Base-by-base conservation (phyloP, 208 protist genomes). In the Spironucleus salmonicida region DNA sequence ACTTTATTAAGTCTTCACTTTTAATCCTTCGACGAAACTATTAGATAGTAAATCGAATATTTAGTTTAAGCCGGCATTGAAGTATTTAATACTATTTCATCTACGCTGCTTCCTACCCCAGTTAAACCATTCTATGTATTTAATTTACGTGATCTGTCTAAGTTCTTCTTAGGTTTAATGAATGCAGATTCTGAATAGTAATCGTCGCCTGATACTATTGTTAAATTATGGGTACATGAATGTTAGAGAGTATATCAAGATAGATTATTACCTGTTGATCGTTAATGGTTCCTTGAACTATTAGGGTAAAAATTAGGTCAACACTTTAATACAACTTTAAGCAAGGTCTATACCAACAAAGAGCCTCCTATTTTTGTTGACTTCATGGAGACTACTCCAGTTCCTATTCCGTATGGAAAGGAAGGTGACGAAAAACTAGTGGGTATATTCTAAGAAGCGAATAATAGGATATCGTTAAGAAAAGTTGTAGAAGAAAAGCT, bases 91-190 rank as follows among this genome's bases (percentile, higher is more conserved):
- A 83, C 84, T 42, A 87, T 96, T 15, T 87, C 85, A 15, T 83
- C 78, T 40, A 90, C 89, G 75, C 93, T 97, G 89, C 82, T 96
- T 41, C 93, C 93, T 59, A 96, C 92, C 0, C 92, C 93, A 27
- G 88, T 91, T 74, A 96, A 96, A 84, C 95, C 96, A 83, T 92
- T 96, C 83, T 98, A 98, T 88, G 88, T 96, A 69, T 97, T 98
- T 85, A 96, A 95, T 86, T 85, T 98, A 81, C 87, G 92, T 71
- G 93, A 98, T 75, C 84, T 98, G 11, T 92, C 90, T 7, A 86
- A 86, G 45, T 91, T 96, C 59, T 94, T 93, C 71, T 88, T 93
- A 78, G 93, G 93, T 77, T 84, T 97, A 58, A 89, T 93, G 84
- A 83, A 89, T 57, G 85, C 89, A 11, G 78, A 93, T 75, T 83